These are phyloP conservation scores for Digitaria exilis DNA, from an alignment of 202 grass and related monocot genomes.

Conservation along the genomic window DNA sequence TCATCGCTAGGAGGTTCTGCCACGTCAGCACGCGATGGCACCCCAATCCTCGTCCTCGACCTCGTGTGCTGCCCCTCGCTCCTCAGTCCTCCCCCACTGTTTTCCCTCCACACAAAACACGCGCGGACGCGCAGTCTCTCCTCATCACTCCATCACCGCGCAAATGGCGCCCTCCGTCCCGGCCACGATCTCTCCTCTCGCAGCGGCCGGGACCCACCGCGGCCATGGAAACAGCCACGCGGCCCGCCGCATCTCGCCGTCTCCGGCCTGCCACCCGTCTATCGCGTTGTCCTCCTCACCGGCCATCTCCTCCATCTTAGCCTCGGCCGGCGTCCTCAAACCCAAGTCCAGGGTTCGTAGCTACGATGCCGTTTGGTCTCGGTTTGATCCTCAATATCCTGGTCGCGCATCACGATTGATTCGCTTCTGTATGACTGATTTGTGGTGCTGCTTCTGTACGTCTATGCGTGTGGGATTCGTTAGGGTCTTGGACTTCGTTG, in stretches of 20 bases:
- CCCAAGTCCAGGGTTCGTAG: conserved; percentile 31
- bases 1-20: not conserved
- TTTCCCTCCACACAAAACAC: conserved; percentile 37
- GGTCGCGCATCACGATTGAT: not conserved
- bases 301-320: not conserved
- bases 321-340: conserved; percentile 1
- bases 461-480: not conserved
- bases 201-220: not conserved
- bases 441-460: not conserved
- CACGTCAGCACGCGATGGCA: not conserved
- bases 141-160: not conserved
- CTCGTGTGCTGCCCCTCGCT: not conserved
- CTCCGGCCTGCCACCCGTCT: not conserved
- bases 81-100: not conserved
- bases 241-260: not conserved
- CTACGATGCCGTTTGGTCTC: not conserved
- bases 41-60: conserved; percentile 18
- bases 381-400: not conserved
- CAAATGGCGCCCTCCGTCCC: conserved; percentile 22
- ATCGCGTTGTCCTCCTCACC: not conserved
- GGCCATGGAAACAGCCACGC: not conserved
- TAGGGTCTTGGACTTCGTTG: conserved; percentile 38
- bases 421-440: not conserved
- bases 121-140: not conserved
- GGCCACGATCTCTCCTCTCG: conserved; percentile 14